Base-by-base conservation (phyloP, 208 protist species). In the Leishmania guyanensis region DNA sequence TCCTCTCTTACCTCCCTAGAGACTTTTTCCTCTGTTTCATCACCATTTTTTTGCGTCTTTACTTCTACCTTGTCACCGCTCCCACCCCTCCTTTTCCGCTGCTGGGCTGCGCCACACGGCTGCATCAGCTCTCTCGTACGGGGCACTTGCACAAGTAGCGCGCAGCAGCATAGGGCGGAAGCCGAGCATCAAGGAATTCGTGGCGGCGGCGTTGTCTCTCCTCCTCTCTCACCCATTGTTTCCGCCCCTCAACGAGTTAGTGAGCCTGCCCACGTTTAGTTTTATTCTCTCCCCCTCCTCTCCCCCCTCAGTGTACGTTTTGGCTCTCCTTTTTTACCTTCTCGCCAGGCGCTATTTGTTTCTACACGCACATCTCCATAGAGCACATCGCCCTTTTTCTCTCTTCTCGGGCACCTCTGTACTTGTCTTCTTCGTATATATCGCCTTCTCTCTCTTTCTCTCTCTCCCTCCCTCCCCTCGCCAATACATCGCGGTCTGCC, bases 341-440 rank as follows among this genome's bases (percentile, higher is more conserved):
- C n/a, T 46, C 50, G 33, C 51, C 1, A 16, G 20, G 20, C 48
- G 68, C 14, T 39, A 16, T 48, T 74, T 33, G 43, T n/a, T 43
- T 26, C n/a, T 70, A 26, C 54, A 70, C 75, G 58, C 58, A 69
- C 79, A 17, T 50, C 43, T 53, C 8, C 74, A 51, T 78, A 50
- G 70, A 73, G 36, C 64, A 71, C 53, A 72, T 26, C 43, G 43
- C 43, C 43, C 43, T 46, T 46, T 6, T 46, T 6, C 43, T 46
- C 4, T 46, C 43, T 6, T 46, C 43, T 46, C 43, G 43, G 43
- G 43, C 43, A 46, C 43, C 62, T 66, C 62, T 29, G 29, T 66
- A 22, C 53, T 20, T 39, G 3, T n/a, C 36, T 66, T n/a, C 36
- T 12, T 22, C 36, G 50, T 33, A 73, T 36, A 83, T n/a, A 72